Percentiles rank a stretch among this genome's conserved stretches.
These are phyloP conservation scores for Zymoseptoria brevis DNA, from an alignment of 2,329 filamentous ascomycete genomes.

Conservation along the genomic window DNA sequence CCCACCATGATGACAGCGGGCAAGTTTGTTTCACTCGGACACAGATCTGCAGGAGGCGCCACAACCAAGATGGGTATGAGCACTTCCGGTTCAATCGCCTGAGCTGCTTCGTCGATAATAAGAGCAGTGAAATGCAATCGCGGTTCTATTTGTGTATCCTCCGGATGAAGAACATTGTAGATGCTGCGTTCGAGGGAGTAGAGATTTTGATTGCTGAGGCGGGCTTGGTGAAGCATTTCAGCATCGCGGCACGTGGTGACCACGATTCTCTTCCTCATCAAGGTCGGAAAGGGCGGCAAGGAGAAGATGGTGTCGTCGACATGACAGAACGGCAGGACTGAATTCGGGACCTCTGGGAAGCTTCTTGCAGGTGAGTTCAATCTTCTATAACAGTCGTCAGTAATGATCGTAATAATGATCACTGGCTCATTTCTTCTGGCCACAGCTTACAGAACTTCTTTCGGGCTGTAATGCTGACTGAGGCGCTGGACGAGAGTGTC, in stretches of 20 bases:
- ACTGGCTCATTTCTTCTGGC: neutral
- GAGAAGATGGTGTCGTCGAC: slow-evolving; percentile 20
- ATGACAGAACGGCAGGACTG: slow-evolving; percentile 19
- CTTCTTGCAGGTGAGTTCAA: slow-evolving; percentile 19
- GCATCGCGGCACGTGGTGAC: slow-evolving; percentile 20
- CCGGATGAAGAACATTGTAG: slow-evolving; percentile 11
- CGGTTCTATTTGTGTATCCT: slow-evolving; percentile 1
- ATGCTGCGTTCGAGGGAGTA: slow-evolving; percentile 14
- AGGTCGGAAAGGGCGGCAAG: slow-evolving; percentile 14
- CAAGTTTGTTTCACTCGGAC: neutral
- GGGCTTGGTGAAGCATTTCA: slow-evolving; percentile 16
- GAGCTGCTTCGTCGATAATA: slow-evolving; percentile 23
- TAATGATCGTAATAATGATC: neutral
- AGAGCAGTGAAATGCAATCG: slow-evolving; percentile 19
- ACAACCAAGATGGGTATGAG: slow-evolving; percentile 16
- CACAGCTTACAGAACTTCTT: slow-evolving; percentile 9
- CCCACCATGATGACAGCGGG: slow-evolving; percentile 19
- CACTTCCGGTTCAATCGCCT: slow-evolving; percentile 21
- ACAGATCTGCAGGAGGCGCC: slow-evolving; percentile 13
- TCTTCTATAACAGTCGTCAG: neutral
- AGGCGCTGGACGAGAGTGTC: slow-evolving; percentile 20
- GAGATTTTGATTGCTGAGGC: slow-evolving; percentile 20
- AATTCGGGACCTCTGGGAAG: slow-evolving; percentile 21
- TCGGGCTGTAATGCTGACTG: slow-evolving; percentile 11
- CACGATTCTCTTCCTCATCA: slow-evolving; percentile 19